Base-by-base conservation (phyloP, 306 rosid species). In the Cyamopsis tetragonoloba region DNA sequence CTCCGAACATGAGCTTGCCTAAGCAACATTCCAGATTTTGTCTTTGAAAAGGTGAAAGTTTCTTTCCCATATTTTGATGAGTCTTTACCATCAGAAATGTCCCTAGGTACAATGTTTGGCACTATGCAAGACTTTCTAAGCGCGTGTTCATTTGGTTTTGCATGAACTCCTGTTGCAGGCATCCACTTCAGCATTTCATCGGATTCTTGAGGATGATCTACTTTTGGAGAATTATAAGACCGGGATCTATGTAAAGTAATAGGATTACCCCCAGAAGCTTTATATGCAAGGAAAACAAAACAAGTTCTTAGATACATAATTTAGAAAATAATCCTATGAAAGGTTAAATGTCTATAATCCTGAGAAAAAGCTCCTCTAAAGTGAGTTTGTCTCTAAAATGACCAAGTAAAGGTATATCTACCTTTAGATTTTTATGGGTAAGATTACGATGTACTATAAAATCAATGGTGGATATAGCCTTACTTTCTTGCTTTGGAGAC, bases 201-300 rank as follows among this genome's bases (percentile, higher is more conserved):
- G 51, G 79, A 72, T 60, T 81, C 89, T 27, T 54, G 74, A 6
- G 71, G 73, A 18, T 69, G 62, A 34, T 64, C 68, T 39, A 59
- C 80, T 68, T 76, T 79, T 0, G 82, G 75, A 74, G 85, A 77
- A 63, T 60, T 77, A 24, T 54, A 74, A 48, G 89, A 79, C 30
- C 73, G 82, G 35, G 78, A 58, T 56, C 68, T 81, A 50, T 30
- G 80, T 12, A 81, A 44, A 39, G 67, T 14, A 85, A 70, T 75
- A 55, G 85, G 87, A 77, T 76, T 83, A 62, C 88, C 85, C 17
- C 89, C 91, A 32, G 88, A 69, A 66, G 95, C 96, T 90, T 71
- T 41, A 56, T 39, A 78, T 18, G 65, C 66, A 62, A 42, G 57
- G 57, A 68, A 53, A 70, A 51, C 2, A 22, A 38, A 17, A 39